These are phyloP conservation scores for Wickerhamiella cacticola DNA, from an alignment of 805 yeast genomes.

Conservation along the genomic window DNA sequence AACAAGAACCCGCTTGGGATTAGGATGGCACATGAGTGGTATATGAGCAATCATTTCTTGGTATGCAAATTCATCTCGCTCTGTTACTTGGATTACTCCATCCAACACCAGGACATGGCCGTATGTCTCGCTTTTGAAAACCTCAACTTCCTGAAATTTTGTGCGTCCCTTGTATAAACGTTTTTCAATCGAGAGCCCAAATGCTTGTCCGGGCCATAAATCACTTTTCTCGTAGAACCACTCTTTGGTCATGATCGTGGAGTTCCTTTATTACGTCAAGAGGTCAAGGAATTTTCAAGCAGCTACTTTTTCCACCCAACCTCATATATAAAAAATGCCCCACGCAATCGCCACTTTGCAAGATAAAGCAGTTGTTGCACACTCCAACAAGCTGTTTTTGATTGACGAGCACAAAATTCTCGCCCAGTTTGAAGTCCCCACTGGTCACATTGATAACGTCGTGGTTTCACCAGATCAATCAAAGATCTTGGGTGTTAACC, in stretches of 20 bases:
- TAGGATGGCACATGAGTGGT: constrained; percentile 63
- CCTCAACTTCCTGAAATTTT: constrained; percentile 64
- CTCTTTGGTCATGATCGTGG: constrained; percentile 27
- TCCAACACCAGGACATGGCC: constrained; percentile 85
- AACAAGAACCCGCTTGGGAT: constrained; percentile 66
- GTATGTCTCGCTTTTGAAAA: constrained; percentile 60
- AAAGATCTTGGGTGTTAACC: constrained; percentile 57
- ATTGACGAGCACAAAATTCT: constrained; percentile 1
- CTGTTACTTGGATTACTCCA: constrained; percentile 85
- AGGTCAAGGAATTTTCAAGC: not conserved
- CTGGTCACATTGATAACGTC: constrained; percentile 48
- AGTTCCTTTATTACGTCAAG: not conserved
- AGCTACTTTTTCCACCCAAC: not conserved
- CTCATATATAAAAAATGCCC: constrained; percentile 15
- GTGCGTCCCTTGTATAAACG: constrained; percentile 58
- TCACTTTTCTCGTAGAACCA: constrained; percentile 78
- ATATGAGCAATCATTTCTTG: constrained; percentile 85
- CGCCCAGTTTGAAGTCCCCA: constrained; percentile 8
- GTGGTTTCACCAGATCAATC: constrained; percentile 41
- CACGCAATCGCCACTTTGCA: constrained; percentile 13
- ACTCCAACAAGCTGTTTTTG: not conserved
- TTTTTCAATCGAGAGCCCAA: constrained; percentile 49
- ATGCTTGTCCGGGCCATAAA: constrained; percentile 79
- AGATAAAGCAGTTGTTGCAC: not conserved
- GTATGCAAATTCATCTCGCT: constrained; percentile 84